Evolutionary conservation across 768 basidiomycete species (phyloP), one percentile per base, ranked within the genome.

Genomic region (Sarcodon sp.): DNA sequence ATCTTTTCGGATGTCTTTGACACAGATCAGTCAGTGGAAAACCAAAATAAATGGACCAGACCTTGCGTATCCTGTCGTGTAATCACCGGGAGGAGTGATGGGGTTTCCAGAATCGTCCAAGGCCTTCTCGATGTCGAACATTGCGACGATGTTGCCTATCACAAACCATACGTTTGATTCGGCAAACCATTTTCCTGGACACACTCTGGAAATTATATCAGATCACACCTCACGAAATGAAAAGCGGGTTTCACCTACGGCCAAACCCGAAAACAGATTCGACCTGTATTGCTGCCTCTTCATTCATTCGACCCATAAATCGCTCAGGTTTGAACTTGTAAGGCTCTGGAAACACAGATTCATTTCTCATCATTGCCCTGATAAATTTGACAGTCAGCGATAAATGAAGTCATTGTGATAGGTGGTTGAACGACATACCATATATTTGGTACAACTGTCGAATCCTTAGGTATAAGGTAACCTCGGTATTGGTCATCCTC

Each of bases 31-130:
- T 15, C 27, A 27, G 27, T 4, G 4, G 4, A 13, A 41, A 15
- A 41, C 4, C 8, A 41, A 41, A 13, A 41, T 16, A 13, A 15
- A 7, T 15, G 21, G 8, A 13, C 37, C 8, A 9, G 8, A 73
- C 75, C 73, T 67, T 27, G 75, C 69, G 52, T 76, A 73, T 7
- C 69, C 71, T 45, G 55, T 59, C 3, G 59, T 57, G 51, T 72
- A 72, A 35, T 66, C 66, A 12, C 64, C 60, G 6, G 57, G 49
- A 6, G 67, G 66, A 10, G 66, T 65, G 12, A 70, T 61, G 21
- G 63, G 65, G 16, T 63, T 57, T 9, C 72, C 75, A 16, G 8
- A 41, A 9, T 27, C 13, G 15, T 27, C 16, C 13, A 9, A 27
- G 13, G 39, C 13, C 27, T 6, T 27, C 18, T 38, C 16, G 27